Evolutionary conservation across 139 green algal genomes (phyloP).

Genomic region (Volvox africanus): DNA sequence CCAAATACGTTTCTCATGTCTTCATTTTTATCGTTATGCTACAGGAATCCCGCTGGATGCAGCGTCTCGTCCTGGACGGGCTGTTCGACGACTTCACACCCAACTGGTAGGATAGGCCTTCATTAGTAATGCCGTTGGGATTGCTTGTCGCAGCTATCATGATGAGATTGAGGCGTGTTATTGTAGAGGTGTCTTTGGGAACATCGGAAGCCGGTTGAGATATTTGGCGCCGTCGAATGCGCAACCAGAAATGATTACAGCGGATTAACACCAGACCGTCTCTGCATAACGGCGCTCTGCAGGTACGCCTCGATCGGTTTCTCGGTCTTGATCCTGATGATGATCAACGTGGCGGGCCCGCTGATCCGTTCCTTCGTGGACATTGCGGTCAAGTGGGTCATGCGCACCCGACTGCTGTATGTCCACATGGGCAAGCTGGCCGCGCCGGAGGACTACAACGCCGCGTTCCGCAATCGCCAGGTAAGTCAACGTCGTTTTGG

Average conservation of each 20-base stretch:
- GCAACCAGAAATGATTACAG: no score
- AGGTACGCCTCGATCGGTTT: constrained; percentile 64
- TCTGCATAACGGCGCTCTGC: not conserved
- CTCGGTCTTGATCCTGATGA: constrained; percentile 52
- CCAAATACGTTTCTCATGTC: no score
- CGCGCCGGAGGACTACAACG: constrained; percentile 33
- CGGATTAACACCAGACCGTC: no score
- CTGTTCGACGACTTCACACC: constrained; percentile 64
- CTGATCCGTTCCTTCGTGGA: constrained; percentile 6
- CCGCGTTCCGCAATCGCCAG: constrained; percentile 12
- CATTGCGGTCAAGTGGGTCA: not conserved
- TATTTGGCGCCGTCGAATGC: no score
- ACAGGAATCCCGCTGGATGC: constrained; percentile 20
- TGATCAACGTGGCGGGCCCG: constrained; percentile 46
- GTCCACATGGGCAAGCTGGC: constrained; percentile 9
- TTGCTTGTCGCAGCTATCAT: no score
- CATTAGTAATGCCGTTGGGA: no score
- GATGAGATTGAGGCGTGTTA: no score
- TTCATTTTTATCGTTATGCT: not conserved
- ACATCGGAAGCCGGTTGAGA: no score
- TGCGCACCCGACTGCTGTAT: not conserved
- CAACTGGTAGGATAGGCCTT: constrained; percentile 24
- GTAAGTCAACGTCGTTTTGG: not conserved
- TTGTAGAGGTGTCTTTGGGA: no score
- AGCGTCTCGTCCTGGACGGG: constrained; percentile 8